A percentile compares a stretch with the other conserved stretches of the same genome.
These are phyloP conservation scores for Tetrahymena malaccensis DNA, from an alignment of 73 alveolate species.

Conservation along the genomic window DNA sequence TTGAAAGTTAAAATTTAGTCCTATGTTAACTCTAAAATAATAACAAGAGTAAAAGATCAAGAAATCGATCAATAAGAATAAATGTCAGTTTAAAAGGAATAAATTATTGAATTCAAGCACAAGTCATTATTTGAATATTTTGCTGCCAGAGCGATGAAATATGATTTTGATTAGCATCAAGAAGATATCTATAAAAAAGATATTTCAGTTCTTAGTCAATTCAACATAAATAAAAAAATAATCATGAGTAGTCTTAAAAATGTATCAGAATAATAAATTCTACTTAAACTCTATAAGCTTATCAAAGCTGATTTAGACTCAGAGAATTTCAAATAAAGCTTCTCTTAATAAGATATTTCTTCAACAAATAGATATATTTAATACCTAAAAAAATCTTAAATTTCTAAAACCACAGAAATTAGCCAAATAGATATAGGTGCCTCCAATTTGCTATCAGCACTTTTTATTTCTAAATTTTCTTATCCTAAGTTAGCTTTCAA, in stretches of 20 bases:
- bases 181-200: neutral
- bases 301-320: neutral
- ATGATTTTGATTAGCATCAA: neutral
- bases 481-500: neutral
- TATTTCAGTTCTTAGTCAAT: too few species aligned
- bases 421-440: neutral
- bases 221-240: too few species aligned
- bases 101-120: neutral
- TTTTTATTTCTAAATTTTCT: neutral
- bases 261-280: neutral
- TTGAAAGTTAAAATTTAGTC: neutral
- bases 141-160: neutral
- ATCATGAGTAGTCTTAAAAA: neutral
- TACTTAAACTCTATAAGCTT: neutral
- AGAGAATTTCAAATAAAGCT: neutral
- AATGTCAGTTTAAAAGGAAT: neutral
- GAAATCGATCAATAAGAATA: neutral
- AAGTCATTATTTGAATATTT: neutral
- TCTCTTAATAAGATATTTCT: neutral
- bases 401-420: neutral
- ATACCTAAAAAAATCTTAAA: neutral
- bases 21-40: neutral
- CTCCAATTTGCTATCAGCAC: neutral
- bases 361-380: neutral
- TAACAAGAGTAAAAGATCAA: neutral